Percentiles rank a stretch among this genome's conserved stretches.
Conservation (phyloP, 352 stramenopile genomes). For the Globisporangium nagaii region DNA sequence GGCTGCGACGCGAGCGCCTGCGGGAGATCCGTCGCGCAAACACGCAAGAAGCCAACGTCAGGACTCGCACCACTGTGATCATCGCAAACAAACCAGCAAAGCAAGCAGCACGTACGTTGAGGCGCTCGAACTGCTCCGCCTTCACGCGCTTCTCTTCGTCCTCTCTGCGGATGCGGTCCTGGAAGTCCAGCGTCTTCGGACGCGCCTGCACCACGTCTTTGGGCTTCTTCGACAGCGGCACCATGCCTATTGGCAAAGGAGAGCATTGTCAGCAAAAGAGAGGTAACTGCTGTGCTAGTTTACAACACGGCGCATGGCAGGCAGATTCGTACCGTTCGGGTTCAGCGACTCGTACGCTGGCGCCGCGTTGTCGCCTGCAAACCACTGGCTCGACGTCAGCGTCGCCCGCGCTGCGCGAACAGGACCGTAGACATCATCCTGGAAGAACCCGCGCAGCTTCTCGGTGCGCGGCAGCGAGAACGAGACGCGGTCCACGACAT, state of each 20-base stretch:
- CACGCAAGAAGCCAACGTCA: conserved; percentile 1
- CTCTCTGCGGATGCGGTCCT: conserved; percentile 47
- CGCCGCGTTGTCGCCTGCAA: conserved; percentile 33
- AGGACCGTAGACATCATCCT: conserved; percentile 69
- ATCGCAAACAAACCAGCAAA: not conserved
- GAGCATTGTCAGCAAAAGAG: no score
- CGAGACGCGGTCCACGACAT: conserved; percentile 44
- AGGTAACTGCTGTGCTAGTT: no score
- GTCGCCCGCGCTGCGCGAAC: conserved; percentile 24
- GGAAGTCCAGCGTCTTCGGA: conserved; percentile 69
- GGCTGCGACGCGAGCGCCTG: conserved; percentile 63
- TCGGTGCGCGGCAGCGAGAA: conserved; percentile 65
- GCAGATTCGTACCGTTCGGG: conserved; percentile 34
- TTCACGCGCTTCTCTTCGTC: conserved; percentile 60
- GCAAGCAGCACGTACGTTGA: conserved; percentile 54
- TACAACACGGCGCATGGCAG: no score
- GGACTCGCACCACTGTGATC: not conserved
- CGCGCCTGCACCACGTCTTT: conserved; percentile 23
- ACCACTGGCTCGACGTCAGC: conserved; percentile 42
- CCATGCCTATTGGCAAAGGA: no score
- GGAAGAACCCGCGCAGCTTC: conserved; percentile 70
- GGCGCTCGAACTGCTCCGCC: conserved; percentile 57
- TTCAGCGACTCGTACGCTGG: conserved; percentile 50
- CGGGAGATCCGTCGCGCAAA: no score
- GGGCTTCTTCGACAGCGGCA: conserved; percentile 53